phyloP scores from a whole-genome alignment of 2,329 filamentous ascomycete genomes.

The Fusarium verrucosum region DNA sequence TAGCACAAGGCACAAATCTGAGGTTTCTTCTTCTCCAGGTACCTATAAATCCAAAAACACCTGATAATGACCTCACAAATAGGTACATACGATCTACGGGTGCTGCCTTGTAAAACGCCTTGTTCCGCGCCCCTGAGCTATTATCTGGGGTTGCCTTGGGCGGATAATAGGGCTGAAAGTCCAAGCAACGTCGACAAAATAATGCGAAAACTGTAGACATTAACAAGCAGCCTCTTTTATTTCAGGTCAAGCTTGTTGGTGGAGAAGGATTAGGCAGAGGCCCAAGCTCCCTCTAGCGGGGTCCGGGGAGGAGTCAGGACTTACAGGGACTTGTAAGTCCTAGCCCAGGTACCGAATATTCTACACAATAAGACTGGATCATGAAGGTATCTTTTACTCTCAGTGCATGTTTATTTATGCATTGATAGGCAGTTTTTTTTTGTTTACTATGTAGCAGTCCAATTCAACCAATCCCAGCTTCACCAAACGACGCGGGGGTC shows the following conservation, averaged over 20 bases:
- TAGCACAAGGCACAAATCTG: neutral
- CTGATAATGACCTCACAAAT: neutral
- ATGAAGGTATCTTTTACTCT: no score
- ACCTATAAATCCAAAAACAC: neutral
- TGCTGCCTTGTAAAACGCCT: slow-evolving; percentile 12
- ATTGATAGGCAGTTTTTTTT: neutral
- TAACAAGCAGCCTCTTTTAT: slow-evolving; percentile 3
- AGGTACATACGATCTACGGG: no score
- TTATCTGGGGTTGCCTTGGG: neutral
- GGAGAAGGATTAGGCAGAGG: neutral
- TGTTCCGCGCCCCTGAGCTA: neutral
- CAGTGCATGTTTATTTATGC: neutral
- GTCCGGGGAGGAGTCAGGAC: slow-evolving; percentile 6
- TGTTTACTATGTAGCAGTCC: no score
- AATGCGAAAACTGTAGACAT: neutral
- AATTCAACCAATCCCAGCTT: neutral
- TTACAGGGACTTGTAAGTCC: slow-evolving; percentile 6
- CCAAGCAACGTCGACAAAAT: neutral
- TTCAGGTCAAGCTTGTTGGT: neutral
- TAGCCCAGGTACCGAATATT: no score
- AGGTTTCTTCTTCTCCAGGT: neutral
- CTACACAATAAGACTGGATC: no score
- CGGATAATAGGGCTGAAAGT: slow-evolving; percentile 17
- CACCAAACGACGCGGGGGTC: neutral
- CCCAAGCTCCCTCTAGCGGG: slow-evolving; percentile 10